Conservation (phyloP, 2,329 filamentous ascomycete species). For the Fusarium odoratissimum region DNA sequence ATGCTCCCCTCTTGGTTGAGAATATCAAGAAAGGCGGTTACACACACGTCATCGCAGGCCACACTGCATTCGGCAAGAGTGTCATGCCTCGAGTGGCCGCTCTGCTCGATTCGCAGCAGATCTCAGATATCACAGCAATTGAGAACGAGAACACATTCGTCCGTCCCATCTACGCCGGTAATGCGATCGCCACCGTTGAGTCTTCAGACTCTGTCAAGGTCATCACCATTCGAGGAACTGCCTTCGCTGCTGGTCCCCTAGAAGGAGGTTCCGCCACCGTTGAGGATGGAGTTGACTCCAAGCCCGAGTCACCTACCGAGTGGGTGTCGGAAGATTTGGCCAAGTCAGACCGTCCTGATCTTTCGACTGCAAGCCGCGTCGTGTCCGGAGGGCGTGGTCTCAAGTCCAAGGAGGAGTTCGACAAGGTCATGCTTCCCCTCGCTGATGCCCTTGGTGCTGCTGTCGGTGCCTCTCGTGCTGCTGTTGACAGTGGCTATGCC, state of each 20-base stretch:
- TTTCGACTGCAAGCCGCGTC: constrained; percentile 87
- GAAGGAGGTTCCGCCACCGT: constrained; percentile 80
- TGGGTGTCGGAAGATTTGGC: constrained; percentile 95
- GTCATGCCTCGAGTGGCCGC: constrained; percentile 91
- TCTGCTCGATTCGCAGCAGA: constrained; percentile 89
- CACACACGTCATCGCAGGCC: constrained; percentile 89
- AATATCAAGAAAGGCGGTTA: constrained; percentile 97
- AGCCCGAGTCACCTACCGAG: constrained; percentile 77
- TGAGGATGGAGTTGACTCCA: constrained; percentile 86
- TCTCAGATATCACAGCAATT: constrained; percentile 90
- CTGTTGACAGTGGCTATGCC: constrained; percentile 96
- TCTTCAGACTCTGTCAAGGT: constrained; percentile 87
- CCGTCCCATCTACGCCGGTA: constrained; percentile 96
- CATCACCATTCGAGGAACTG: constrained; percentile 91
- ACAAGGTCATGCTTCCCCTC: constrained; percentile 89
- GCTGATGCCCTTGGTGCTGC: constrained; percentile 95
- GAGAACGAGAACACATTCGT: constrained; percentile 95
- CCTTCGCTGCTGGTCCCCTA: constrained; percentile 80
- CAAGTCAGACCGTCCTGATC: constrained; percentile 93
- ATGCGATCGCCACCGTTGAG: constrained; percentile 95
- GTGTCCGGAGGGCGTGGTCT: constrained; percentile 94
- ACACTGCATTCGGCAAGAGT: constrained; percentile 97
- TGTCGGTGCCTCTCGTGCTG: constrained; percentile 92
- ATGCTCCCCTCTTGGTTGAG: constrained; percentile 89
- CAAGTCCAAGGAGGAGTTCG: constrained; percentile 98